Base-by-base conservation (phyloP, 495 filamentous ascomycete genomes). In the Achaetomiella virescens region DNA sequence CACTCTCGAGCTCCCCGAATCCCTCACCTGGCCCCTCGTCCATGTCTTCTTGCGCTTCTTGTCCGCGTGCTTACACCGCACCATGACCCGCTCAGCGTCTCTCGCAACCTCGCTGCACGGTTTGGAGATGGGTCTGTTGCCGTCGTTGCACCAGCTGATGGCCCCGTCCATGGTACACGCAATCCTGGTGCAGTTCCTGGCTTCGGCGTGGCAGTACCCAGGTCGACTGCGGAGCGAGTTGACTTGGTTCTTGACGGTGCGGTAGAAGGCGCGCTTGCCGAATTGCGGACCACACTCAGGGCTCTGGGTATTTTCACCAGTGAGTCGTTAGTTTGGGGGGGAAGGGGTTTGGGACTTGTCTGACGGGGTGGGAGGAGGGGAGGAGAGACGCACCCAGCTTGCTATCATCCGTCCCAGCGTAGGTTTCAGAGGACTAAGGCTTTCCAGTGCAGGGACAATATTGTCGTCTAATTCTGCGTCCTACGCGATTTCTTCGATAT, bases 81-180 rank as follows among this genome's bases (percentile, higher is more conserved):
- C 17, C 41, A 45, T 42, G 17, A 54, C 25, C 15, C 40, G 24
- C 51, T 35, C 20, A 5, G 41, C 51, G 14, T 45, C 51, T 11
- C 20, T 18, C 11, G 41, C 51, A 11, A 45, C 24, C n/a, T 45
- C 27, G 2, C 27, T 25, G 42, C 40, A 45, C 8, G 51, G 27
- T 15, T 27, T 25, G 31, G 41, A 21, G 3, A 44, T 22, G n/a
- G 42, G 10, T 6, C 0, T 17, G 3, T 1, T 4, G 27, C 41
- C 29, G 40, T 54, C 51, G 42, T 54, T 45, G 51, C 40, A 54
- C 51, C 40, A 45, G 3, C 12, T 42, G 22, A 52, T 31, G 0
- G 31, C 21, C 1, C 49, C 37, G 22, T 52, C 38, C 22, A 41
- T 15, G 24, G 31, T 6, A 14, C 36, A 52, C 11, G 18, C 35